Evolutionary conservation across 2,329 filamentous ascomycete species (phyloP).

Genomic region (Exutisphaerella laricina): DNA sequence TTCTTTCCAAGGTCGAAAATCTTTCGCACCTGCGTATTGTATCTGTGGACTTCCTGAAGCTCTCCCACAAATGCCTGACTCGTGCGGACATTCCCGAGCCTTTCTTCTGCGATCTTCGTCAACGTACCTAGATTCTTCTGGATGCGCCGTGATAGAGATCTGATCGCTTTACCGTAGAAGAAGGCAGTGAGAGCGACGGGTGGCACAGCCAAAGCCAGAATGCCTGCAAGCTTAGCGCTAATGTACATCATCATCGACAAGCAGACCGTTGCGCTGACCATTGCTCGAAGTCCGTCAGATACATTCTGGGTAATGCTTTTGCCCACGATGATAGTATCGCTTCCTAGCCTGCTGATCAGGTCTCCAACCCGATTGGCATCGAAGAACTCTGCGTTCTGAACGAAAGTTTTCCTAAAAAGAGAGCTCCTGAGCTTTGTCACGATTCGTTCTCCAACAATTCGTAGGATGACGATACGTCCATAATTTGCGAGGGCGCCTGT

Average conservation of each 20-base stretch:
- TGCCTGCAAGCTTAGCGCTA: conserved; percentile 80
- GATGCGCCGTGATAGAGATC: conserved; percentile 84
- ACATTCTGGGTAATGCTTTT: conserved; percentile 98
- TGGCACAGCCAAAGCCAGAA: conserved; percentile 81
- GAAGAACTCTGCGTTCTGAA: conserved; percentile 99
- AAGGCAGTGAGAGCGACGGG: conserved; percentile 87
- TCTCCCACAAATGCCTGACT: conserved; percentile 96
- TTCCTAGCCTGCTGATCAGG: conserved; percentile 88
- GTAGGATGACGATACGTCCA: conserved; percentile 82
- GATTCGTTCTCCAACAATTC: conserved; percentile 91
- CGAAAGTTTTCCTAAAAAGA: conserved; percentile 83
- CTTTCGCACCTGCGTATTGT: conserved; percentile 85
- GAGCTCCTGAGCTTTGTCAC: conserved; percentile 84
- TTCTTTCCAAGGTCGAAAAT: conserved; percentile 84
- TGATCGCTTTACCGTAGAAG: conserved; percentile 82
- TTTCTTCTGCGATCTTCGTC: conserved; percentile 96
- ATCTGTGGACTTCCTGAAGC: conserved; percentile 79
- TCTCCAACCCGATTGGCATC: conserved; percentile 96
- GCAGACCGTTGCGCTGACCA: conserved; percentile 85
- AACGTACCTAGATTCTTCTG: conserved; percentile 89
- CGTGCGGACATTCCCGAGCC: conserved; percentile 93
- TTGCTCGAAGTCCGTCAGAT: conserved; percentile 85
- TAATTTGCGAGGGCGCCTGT: conserved; percentile 88
- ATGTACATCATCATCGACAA: conserved; percentile 95
- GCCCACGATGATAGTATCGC: conserved; percentile 94